Conservation (phyloP, 345 rosid species). For the Eucalyptus virginea region DNA sequence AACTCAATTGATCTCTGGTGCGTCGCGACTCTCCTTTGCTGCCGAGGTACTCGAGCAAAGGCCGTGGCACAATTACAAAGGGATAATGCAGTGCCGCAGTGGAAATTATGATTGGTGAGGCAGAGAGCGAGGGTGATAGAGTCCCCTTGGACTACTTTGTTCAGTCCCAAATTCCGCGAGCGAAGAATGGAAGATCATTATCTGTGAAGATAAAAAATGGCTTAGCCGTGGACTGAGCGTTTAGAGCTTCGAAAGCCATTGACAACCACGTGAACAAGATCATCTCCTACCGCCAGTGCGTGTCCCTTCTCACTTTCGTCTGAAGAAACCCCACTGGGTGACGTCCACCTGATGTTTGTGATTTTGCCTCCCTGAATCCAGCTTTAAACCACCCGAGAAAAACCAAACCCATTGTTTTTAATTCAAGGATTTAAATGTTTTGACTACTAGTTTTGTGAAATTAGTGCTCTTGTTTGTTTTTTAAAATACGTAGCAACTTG, state of each 20-base stretch:
- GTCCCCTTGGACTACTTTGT: background rate
- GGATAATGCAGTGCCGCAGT: too few relatives aligned
- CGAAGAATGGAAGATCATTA: background rate
- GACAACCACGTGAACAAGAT: background rate
- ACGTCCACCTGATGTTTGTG: too few relatives aligned
- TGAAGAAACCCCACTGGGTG: background rate
- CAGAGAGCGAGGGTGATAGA: background rate
- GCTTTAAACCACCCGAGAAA: background rate
- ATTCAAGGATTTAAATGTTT: background rate
- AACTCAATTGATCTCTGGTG: too few relatives aligned
- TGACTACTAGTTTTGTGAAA: background rate
- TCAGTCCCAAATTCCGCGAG: background rate
- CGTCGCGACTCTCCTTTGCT: too few relatives aligned
- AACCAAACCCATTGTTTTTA: background rate
- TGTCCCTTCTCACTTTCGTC: background rate
- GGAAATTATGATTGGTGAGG: background rate
- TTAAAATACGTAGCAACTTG: background rate
- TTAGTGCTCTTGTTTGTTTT: too few relatives aligned
- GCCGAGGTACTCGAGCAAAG: too few relatives aligned
- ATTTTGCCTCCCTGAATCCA: too few relatives aligned
- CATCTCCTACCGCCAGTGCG: background rate
- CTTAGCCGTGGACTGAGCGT: background rate
- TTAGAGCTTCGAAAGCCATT: background rate
- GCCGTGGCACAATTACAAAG: too few relatives aligned
- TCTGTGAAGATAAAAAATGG: background rate